Conservation (phyloP, 768 basidiomycete species). For the Mycena floridula region DNA sequence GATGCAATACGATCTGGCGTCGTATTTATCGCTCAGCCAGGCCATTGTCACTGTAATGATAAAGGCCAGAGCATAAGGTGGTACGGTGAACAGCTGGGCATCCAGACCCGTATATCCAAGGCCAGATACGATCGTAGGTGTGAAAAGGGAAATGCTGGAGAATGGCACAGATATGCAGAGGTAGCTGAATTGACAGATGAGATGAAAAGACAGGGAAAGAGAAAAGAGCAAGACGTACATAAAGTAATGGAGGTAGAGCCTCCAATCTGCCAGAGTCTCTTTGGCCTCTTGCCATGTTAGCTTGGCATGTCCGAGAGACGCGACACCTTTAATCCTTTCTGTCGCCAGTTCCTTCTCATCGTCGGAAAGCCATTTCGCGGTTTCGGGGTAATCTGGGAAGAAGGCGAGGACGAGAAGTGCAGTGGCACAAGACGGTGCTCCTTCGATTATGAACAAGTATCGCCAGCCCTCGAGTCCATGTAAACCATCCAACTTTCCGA, state of each 20-base stretch:
- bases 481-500: constrained; percentile 20
- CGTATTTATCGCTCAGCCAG: constrained; percentile 16
- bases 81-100: constrained; percentile 43
- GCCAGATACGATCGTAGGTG: too few relatives aligned
- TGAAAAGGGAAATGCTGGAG: constrained; percentile 39
- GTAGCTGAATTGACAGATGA: constrained; percentile 15
- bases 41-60: constrained; percentile 16
- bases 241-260: constrained; percentile 31
- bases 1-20: constrained; percentile 6
- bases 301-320: constrained; percentile 16
- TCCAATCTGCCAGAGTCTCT: constrained; percentile 28
- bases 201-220: constrained; percentile 1
- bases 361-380: constrained; percentile 34
- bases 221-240: constrained; percentile 8
- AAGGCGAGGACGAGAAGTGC: constrained; percentile 23
- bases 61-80: constrained; percentile 31
- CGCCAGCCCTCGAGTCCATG: constrained; percentile 17
- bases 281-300: constrained; percentile 32
- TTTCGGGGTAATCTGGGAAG: constrained; percentile 47
- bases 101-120: constrained; percentile 35
- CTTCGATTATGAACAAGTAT: constrained; percentile 33
- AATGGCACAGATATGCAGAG: constrained; percentile 38
- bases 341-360: constrained; percentile 35
- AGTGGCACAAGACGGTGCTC: constrained; percentile 34
- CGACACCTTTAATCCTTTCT: constrained; percentile 17